Percentiles rank a stretch among this genome's conserved stretches.
phyloP scores from a whole-genome alignment of 192 early-diverging fungal species.

The Coemansia sp. region DNA sequence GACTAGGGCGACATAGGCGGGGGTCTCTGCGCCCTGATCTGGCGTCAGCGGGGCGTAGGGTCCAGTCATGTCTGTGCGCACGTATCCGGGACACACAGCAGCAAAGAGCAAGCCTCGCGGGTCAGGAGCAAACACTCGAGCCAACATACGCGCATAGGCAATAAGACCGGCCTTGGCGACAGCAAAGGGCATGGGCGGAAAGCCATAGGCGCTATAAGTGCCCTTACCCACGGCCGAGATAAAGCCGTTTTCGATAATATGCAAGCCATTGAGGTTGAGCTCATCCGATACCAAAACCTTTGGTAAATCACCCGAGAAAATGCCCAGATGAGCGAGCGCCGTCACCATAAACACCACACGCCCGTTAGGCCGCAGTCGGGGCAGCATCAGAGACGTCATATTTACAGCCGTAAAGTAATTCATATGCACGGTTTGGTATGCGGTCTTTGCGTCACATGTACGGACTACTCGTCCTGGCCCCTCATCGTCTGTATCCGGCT shows the following conservation, averaged over 20 bases:
- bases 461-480: constrained; percentile 13
- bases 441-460: constrained; percentile 35
- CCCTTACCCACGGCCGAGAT: constrained; percentile 49
- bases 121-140: constrained; percentile 19
- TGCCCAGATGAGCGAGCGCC: constrained; percentile 53
- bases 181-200: constrained; percentile 55
- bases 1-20: constrained; percentile 42
- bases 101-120: constrained; percentile 45
- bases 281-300: constrained; percentile 46
- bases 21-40: constrained; percentile 52
- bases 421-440: constrained; percentile 33
- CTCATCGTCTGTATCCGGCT: background rate
- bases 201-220: constrained; percentile 38
- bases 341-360: constrained; percentile 50
- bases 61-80: constrained; percentile 46
- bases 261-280: constrained; percentile 30
- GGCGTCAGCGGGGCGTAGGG: constrained; percentile 46
- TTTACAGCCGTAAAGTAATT: constrained; percentile 51
- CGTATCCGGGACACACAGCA: constrained; percentile 52
- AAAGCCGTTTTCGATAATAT: constrained; percentile 55
- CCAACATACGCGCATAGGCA: constrained; percentile 50
- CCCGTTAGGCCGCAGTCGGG: constrained; percentile 32
- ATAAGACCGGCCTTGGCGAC: constrained; percentile 55
- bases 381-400: constrained; percentile 34
- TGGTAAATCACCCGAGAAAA: constrained; percentile 52